Evolutionary conservation across 225 moss, liverwort and hornwort species (phyloP), one percentile per base, ranked within the genome.

Genomic region (Marchantia paleacea): DNA sequence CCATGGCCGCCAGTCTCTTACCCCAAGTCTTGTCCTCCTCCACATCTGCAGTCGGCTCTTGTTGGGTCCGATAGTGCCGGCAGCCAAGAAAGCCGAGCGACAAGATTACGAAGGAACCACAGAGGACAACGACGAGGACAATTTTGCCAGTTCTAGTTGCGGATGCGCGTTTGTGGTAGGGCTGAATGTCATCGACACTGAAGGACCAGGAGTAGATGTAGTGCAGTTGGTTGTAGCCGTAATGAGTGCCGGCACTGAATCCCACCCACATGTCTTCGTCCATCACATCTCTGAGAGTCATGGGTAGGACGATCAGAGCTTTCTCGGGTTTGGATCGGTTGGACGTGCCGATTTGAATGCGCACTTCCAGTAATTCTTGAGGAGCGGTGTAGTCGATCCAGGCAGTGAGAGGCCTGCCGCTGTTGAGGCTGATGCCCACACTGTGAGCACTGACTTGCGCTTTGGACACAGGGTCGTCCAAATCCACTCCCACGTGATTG

Each of bases 221-320:
- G 79, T 79, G 79, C 11, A 19, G 29, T 70, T 79, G 79, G 52
- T 79, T 79, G 29, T 60, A 50, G n/a, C 79, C 79, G 54, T 69
- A 79, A 47, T 79, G 55, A 16, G 79, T 79, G 30, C 53, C 79
- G 69, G 79, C 79, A 25, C 69, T 69, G 79, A 79, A 70, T 16
- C 79, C 79, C 10, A 79, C 55, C 79, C 79, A 79, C 79, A 79
- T 79, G 54, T 79, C 55, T 10, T 71, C 57, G n/a, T 70, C 19
- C 68, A 57, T 19, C 6, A 79, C 52, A 19, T 69, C 53, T 25
- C 31, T 30, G 1, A 70, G 39, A 0, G 68, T 52, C 24, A 79
- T 54, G 0, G 79, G 79, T 24, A 79, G 4, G 8, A 26, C 53
- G 10, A 79, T 69, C 31, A 79, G 10, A 29, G 69, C 69, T 60